These are phyloP conservation scores for Fusarium sp. DNA, from an alignment of 2,329 filamentous ascomycete species.

Conservation along the genomic window DNA sequence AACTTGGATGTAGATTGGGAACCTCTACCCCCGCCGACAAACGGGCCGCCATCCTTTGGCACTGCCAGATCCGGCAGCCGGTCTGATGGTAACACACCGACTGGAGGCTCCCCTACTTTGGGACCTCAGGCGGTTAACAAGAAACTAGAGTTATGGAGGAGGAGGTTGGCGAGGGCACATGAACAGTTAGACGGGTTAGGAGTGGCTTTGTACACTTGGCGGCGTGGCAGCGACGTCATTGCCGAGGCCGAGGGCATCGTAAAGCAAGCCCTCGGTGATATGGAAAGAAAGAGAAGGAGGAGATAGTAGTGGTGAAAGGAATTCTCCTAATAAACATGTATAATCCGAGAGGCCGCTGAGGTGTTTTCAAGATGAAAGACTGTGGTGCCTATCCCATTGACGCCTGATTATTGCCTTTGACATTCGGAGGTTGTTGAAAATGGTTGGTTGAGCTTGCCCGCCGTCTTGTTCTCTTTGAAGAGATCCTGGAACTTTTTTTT, in stretches of 20 bases:
- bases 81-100: constrained; percentile 50
- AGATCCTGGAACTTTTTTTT: no score
- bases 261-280: constrained; percentile 62
- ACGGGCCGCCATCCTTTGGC: constrained; percentile 36
- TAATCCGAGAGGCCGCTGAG: not conserved
- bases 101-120: constrained; percentile 48
- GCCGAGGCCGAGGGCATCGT: constrained; percentile 75
- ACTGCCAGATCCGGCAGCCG: constrained; percentile 45
- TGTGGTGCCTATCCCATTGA: not conserved
- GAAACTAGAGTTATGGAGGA: constrained; percentile 79
- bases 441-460: not conserved
- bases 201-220: constrained; percentile 79
- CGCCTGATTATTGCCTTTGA: not conserved
- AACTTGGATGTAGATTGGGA: constrained; percentile 59
- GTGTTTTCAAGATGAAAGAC: not conserved
- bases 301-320: constrained; percentile 4
- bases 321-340: constrained; percentile 5
- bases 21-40: constrained; percentile 50
- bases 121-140: constrained; percentile 65
- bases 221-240: constrained; percentile 76
- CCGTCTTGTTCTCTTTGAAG: not conserved
- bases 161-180: constrained; percentile 75
- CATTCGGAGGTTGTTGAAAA: not conserved
- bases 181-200: constrained; percentile 71
- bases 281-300: constrained; percentile 48